Evolutionary conservation across 2,329 filamentous ascomycete genomes (phyloP).

Genomic region (Pseudogymnoascus sp.): DNA sequence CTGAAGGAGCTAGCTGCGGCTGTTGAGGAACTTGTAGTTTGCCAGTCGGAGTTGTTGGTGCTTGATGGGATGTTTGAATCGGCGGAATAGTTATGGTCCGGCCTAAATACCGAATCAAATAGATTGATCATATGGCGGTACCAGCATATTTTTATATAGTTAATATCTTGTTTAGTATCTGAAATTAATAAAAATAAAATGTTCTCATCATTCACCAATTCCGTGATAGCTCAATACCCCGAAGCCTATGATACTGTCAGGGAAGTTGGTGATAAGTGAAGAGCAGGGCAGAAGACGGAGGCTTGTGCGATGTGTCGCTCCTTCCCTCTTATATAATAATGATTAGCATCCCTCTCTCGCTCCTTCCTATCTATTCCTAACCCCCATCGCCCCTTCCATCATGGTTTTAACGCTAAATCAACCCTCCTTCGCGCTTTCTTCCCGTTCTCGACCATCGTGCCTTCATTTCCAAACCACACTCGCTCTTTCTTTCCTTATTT

Average conservation of each 20-base stretch:
- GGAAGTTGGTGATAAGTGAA: not conserved
- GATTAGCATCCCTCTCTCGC: not conserved
- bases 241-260: too few species aligned
- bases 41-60: constrained; percentile 9
- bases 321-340: not conserved
- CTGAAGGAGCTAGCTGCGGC: constrained; percentile 25
- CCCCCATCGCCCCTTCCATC: not conserved
- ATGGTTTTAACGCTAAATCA: too few species aligned
- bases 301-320: not conserved
- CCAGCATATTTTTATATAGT: not conserved
- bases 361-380: not conserved
- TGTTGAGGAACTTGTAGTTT: constrained; percentile 17
- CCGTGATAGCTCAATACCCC: not conserved
- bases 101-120: not conserved
- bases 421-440: too few species aligned
- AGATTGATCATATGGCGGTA: not conserved
- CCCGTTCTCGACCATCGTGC: too few species aligned
- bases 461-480: too few species aligned
- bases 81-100: not conserved
- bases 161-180: not conserved
- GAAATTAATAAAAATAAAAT: not conserved
- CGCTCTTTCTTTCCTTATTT: too few species aligned
- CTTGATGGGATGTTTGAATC: constrained; percentile 11
- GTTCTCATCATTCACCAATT: not conserved
- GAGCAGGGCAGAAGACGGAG: not conserved